phyloP scores from a whole-genome alignment of 1,284 basidiomycete species.

The Hymenochaete sp. region DNA sequence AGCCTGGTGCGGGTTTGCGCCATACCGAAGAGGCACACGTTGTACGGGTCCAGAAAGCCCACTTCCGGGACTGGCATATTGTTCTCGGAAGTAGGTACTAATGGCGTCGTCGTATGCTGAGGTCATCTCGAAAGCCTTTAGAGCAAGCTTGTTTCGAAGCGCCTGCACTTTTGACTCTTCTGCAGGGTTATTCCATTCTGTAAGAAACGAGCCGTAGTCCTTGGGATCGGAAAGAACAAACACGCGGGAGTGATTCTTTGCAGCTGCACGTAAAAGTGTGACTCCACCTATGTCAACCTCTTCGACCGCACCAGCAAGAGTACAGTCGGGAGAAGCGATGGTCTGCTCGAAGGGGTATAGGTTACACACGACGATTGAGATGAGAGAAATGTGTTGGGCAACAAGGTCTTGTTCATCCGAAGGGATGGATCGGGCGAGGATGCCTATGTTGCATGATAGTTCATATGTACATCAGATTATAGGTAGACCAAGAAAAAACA shows the following conservation, averaged over 20 bases:
- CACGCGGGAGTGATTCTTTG: slow-evolving; percentile 96
- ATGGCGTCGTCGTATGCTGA: slow-evolving; percentile 94
- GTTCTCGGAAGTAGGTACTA: slow-evolving; percentile 91
- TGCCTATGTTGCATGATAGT: slow-evolving; percentile 53
- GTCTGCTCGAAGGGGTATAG: slow-evolving; percentile 96
- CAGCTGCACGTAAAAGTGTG: slow-evolving; percentile 93
- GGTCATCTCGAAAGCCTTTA: slow-evolving; percentile 98
- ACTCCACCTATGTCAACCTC: slow-evolving; percentile 99
- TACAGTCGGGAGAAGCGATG: slow-evolving; percentile 82
- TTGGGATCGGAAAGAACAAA: slow-evolving; percentile 88
- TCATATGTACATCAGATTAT: background rate
- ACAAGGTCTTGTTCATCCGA: slow-evolving; percentile 81
- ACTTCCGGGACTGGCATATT: slow-evolving; percentile 82
- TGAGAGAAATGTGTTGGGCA: slow-evolving; percentile 78
- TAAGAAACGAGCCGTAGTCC: slow-evolving; percentile 85
- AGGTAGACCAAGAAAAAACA: slow-evolving; percentile 6
- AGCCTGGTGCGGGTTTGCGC: slow-evolving; percentile 98
- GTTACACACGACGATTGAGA: slow-evolving; percentile 97
- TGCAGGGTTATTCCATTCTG: slow-evolving; percentile 69
- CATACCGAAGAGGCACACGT: slow-evolving; percentile 85
- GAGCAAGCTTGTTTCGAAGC: slow-evolving; percentile 73
- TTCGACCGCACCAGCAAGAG: slow-evolving; percentile 83
- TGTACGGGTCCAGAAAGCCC: slow-evolving; percentile 66
- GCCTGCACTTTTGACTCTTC: slow-evolving; percentile 39
- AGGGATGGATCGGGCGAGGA: slow-evolving; percentile 80